phyloP scores from a whole-genome alignment of 2,329 filamentous ascomycete species.

The Microsporum ferrugineum region DNA sequence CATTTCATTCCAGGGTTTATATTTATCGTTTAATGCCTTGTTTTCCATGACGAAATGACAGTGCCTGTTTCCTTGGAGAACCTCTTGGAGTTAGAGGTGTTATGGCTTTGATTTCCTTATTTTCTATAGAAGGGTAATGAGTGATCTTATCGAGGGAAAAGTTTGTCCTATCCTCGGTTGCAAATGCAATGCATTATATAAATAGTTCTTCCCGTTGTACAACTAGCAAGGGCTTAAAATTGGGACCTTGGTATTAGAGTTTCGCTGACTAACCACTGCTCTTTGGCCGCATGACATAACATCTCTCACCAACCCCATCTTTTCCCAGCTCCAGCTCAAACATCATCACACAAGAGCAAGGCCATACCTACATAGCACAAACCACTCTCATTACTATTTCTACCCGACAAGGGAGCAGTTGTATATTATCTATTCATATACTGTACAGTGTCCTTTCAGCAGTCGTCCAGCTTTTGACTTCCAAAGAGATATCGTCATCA shows the following conservation, averaged over 20 bases:
- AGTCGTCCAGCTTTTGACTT: neutral
- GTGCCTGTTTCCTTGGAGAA: neutral
- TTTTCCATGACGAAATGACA: constrained; percentile 1
- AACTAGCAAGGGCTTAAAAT: neutral
- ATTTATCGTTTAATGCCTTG: neutral
- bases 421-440: neutral
- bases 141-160: neutral
- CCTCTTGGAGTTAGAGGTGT: neutral
- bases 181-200: neutral
- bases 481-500: neutral
- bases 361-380: neutral
- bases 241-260: neutral
- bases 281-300: neutral
- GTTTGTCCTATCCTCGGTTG: neutral
- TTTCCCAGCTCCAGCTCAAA: neutral
- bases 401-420: neutral
- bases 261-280: neutral
- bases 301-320: neutral
- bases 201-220: neutral
- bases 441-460: neutral
- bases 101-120: neutral
- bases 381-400: neutral
- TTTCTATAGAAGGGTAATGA: neutral
- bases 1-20: constrained; percentile 1
- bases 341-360: neutral